phyloP scores from a whole-genome alignment of 2,329 filamentous ascomycete genomes.

The Talaromyces albobiverticillius region DNA sequence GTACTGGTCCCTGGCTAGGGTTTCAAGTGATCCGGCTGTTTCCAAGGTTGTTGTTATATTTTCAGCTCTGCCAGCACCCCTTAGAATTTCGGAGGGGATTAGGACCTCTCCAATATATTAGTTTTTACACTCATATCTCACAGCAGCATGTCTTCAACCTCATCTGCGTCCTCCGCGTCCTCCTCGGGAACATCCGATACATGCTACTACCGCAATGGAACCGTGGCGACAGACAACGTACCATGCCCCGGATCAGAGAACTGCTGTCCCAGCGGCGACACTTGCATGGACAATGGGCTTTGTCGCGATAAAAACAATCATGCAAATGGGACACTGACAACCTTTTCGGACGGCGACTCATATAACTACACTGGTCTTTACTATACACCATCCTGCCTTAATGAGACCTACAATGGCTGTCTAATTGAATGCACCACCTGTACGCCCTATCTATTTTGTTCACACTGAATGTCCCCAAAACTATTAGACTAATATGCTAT shows the following conservation, averaged over 20 bases:
- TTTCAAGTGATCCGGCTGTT: too few species aligned
- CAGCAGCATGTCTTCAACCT: too few species aligned
- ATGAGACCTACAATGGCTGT: slow-evolving; percentile 8
- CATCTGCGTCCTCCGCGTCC: too few species aligned
- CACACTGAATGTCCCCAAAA: not conserved
- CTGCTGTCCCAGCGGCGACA: slow-evolving; percentile 1
- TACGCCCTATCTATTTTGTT: not conserved
- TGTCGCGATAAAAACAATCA: slow-evolving; percentile 9
- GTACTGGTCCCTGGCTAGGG: too few species aligned
- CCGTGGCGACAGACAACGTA: slow-evolving; percentile 1
- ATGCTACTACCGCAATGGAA: slow-evolving; percentile 13
- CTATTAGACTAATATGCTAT: too few species aligned
- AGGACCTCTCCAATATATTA: too few species aligned
- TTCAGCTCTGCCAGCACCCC: too few species aligned
- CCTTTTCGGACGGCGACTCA: not conserved
- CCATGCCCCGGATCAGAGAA: slow-evolving; percentile 3
- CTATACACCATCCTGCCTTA: slow-evolving; percentile 9
- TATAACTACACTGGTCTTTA: slow-evolving; percentile 12
- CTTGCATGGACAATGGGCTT: slow-evolving; percentile 5
- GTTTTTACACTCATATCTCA: too few species aligned
- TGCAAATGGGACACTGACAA: not conserved
- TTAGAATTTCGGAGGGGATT: too few species aligned
- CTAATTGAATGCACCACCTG: slow-evolving; percentile 4
- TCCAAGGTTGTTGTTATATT: too few species aligned
- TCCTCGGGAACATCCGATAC: not conserved